Conservation (phyloP, 108 stramenopile genomes). For the Asterionellopsis glacialis region DNA sequence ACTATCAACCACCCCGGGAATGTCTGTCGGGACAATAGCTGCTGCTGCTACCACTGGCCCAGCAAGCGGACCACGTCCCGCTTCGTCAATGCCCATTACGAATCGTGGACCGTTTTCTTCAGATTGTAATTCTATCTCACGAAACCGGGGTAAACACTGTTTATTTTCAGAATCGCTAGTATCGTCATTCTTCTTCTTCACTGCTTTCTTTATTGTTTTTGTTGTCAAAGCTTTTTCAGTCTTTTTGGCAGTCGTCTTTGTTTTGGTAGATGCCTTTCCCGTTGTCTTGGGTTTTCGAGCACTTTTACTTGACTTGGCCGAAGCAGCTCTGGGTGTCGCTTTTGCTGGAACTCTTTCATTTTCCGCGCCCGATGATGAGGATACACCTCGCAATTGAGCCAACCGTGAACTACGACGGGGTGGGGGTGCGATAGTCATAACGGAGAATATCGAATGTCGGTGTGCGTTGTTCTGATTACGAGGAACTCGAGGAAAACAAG, state of each 20-base stretch:
- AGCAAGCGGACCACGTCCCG: slow-evolving; percentile 96
- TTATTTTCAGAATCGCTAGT: neutral
- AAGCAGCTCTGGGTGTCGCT: no score
- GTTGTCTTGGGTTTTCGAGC: neutral
- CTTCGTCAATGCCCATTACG: slow-evolving; percentile 93
- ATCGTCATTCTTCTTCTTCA: neutral
- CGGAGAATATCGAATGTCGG: no score
- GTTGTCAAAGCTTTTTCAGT: neutral
- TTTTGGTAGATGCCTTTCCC: neutral
- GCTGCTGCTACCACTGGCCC: slow-evolving; percentile 87
- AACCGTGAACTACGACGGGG: no score
- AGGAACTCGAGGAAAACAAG: no score
- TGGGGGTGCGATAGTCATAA: no score
- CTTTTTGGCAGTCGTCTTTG: neutral
- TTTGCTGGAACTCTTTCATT: no score
- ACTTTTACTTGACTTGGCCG: no score
- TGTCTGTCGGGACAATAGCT: slow-evolving; percentile 51
- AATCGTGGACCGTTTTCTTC: neutral
- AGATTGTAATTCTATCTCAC: neutral
- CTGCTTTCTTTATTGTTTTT: neutral
- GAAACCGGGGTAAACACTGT: neutral
- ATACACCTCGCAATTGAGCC: no score
- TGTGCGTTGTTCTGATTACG: no score
- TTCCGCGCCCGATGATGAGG: no score
- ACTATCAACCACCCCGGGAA: slow-evolving; percentile 85